Base-by-base conservation (phyloP, 2,329 filamentous ascomycete genomes). In the Colletotrichum plurivorum region DNA sequence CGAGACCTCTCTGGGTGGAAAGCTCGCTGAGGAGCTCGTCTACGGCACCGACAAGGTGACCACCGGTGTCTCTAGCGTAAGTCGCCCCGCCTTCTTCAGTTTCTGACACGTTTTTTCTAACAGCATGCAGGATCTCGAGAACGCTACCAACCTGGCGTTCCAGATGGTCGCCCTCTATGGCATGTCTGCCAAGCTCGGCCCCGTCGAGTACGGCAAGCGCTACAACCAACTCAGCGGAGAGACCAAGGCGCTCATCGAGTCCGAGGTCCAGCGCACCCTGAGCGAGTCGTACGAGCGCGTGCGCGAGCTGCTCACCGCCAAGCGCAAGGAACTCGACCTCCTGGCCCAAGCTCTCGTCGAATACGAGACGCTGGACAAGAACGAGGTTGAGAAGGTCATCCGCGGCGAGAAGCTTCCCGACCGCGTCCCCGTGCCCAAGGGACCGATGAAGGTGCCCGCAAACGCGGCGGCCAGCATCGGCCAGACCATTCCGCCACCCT, bases 1-100 rank as follows among this genome's bases (percentile, higher is more conserved):
- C 69, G 94, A 95, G 75, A 89, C 95, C 25, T 88, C 88, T 45
- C 91, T 97, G 83, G 94, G 94, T 73, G 94, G 94, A 63, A 96
- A 95, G 80, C 93, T 94, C 73, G 94, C 92, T 0, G 94, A 97
- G 79, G 95, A 98, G 82, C 89, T 99, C 73, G 90, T 96, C 59
- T 99, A 94, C 76, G 96, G 96, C 31, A 85, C 91, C n/a, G 94
- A 97, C 73, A 93, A 94, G 73, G 95, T 98, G 48, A 97, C 95
- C 1, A 95, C 92, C 73, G 96, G 96, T 72, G 95, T 94, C 64
- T 93, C 93, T 61, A 88, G 88, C 62, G 92, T 94, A 87, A 80
- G 90, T 84, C 25, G 8, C 9, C 18, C 8, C 39, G 18, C 1
- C 25, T 3, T 9, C 27, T 31, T 25, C 2, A 49, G 10, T n/a